A percentile compares a stretch with the other conserved stretches of the same genome.
Conservation (phyloP, 257 asterid species). For the Catharanthus roseus region DNA sequence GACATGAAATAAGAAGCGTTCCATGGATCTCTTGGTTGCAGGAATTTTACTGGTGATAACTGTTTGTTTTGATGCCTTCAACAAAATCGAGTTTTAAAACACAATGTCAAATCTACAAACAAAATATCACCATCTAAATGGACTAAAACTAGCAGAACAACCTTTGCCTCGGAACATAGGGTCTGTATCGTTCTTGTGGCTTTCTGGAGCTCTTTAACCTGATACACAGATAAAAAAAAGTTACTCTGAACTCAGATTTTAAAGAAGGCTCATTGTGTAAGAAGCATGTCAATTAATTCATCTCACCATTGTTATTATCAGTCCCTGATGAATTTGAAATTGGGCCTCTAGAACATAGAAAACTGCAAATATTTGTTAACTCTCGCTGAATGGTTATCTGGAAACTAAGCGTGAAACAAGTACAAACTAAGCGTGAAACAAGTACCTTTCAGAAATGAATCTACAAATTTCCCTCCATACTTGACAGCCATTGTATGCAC, state of each 20-base stretch:
- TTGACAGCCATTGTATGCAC: conserved; percentile 78
- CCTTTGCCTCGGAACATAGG: conserved; percentile 90
- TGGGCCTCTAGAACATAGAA: conserved; percentile 66
- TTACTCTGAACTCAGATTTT: conserved; percentile 5
- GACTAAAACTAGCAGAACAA: conserved; percentile 24
- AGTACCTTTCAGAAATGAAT: conserved; percentile 77
- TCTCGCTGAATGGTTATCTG: conserved; percentile 4
- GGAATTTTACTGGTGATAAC: conserved; percentile 75
- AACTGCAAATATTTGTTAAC: conserved; percentile 36
- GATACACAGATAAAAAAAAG: conserved; percentile 21
- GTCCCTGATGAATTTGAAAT: conserved; percentile 57
- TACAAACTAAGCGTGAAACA: neutral
- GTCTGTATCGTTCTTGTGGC: conserved; percentile 85
- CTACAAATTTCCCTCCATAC: conserved; percentile 80
- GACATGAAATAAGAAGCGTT: conserved; percentile 78
- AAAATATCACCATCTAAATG: conserved; percentile 7
- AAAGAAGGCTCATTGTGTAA: neutral
- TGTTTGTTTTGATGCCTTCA: conserved; percentile 71
- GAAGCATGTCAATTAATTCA: conserved; percentile 13
- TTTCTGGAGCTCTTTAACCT: conserved; percentile 84
- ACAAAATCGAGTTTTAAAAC: conserved; percentile 15
- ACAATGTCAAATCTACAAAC: conserved; percentile 10
- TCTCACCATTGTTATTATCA: conserved; percentile 67
- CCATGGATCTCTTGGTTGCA: conserved; percentile 81
- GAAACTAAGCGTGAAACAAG: neutral